Base-by-base conservation (phyloP, 345 rosid genomes). In the Excoecaria agallocha region DNA sequence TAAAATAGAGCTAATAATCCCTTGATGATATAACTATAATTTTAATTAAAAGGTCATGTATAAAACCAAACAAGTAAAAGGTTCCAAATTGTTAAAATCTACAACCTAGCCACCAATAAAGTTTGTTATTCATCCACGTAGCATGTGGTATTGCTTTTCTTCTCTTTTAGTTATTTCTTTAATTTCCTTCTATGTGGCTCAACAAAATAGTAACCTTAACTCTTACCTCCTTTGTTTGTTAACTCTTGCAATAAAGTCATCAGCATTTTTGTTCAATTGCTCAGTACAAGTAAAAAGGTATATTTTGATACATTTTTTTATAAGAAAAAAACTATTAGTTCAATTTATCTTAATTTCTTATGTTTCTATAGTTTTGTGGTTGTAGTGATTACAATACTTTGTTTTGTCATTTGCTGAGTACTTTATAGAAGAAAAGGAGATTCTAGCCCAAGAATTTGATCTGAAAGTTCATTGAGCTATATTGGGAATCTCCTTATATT, bases 201-300 rank as follows among this genome's bases (percentile, higher is more conserved):
- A 69, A 12, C 22, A 49, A 4, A 78, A 45, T 22, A 37, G 46
- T 12, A 62, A 58, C 39, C 39, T 38, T 55, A 81, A 89, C 80
- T 88, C 95, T 56, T 86, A 79, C 80, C 74, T 85, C 73, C 90
- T 81, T 74, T 80, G 86, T 63, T 80, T 82, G 69, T 90, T 88
- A 66, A 88, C 87, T 70, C 90, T 82, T 63, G 89, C 89, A 68
- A 90, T 90, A 74, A 90, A 81, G 74, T 90, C 89, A 70, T 87
- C 91, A 68, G 91, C 92, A 77, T 90, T 90, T 78, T 82, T 87
- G 77, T 72, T 84, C 86, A 88, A 73, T n/a, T 82, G 81, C 71
- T 88, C 90, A 6, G 81, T 60, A 15, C n/a, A n/a, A n/a, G n/a
- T n/a, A n/a, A n/a, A n/a, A n/a, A n/a, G n/a, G n/a, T n/a, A n/a